These are phyloP conservation scores for Aspergillus nidulans DNA, from an alignment of 495 filamentous ascomycete species.

Conservation along the genomic window DNA sequence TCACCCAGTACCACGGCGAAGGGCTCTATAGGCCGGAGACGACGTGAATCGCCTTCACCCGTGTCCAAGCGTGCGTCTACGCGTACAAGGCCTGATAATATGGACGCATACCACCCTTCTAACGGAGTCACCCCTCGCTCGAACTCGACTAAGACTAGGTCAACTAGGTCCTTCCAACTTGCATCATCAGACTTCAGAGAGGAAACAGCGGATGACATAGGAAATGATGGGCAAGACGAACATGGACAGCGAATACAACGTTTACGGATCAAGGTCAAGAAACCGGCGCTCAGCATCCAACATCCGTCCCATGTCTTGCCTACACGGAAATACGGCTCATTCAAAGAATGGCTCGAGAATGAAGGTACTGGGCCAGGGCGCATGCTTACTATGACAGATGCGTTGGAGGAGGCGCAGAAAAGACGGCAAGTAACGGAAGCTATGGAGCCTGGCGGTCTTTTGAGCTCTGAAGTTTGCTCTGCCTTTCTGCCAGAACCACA, in stretches of 20 bases:
- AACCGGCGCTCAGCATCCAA: slow-evolving; percentile 46
- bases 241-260: slow-evolving; percentile 33
- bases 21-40: slow-evolving; percentile 22
- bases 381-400: slow-evolving; percentile 52
- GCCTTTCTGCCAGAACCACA: slow-evolving; percentile 74
- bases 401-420: slow-evolving; percentile 45
- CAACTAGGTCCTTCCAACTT: slow-evolving; percentile 24
- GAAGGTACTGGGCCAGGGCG: slow-evolving; percentile 38
- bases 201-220: slow-evolving; percentile 5
- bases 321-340: slow-evolving; percentile 44
- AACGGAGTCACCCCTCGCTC: slow-evolving; percentile 21
- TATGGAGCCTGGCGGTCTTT: slow-evolving; percentile 65
- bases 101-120: slow-evolving; percentile 14
- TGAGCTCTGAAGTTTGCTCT: slow-evolving; percentile 67
- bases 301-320: slow-evolving; percentile 49
- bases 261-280: slow-evolving; percentile 50
- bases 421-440: slow-evolving; percentile 61
- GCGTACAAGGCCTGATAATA: slow-evolving; percentile 32
- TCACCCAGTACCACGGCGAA: slow-evolving; percentile 27
- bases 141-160: slow-evolving; percentile 19
- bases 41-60: slow-evolving; percentile 29
- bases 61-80: slow-evolving; percentile 26
- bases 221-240: slow-evolving; percentile 20
- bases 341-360: slow-evolving; percentile 53
- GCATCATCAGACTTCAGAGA: slow-evolving; percentile 12